phyloP scores from a whole-genome alignment of 2,329 filamentous ascomycete genomes.

The Verticillium tricorpus region DNA sequence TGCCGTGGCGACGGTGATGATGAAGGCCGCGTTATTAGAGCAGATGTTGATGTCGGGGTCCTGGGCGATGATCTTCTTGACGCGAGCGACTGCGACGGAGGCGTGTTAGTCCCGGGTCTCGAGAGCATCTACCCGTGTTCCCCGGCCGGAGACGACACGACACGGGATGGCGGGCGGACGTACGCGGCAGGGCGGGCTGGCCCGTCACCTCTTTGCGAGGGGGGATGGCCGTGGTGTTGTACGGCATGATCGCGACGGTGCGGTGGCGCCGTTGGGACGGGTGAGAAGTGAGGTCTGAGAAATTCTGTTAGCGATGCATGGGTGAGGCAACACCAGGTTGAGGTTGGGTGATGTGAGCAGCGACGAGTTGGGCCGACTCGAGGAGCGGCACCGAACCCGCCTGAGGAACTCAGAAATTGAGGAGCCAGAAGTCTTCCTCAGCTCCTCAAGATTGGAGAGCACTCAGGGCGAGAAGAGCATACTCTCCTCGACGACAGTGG shows the following conservation, averaged over 20 bases:
- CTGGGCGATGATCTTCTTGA: slow-evolving; percentile 90
- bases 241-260: slow-evolving; percentile 60
- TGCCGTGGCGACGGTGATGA: slow-evolving; percentile 86
- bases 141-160: too few species aligned
- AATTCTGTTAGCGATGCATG: not conserved
- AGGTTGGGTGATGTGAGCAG: not conserved
- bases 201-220: slow-evolving; percentile 80
- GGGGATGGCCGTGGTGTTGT: slow-evolving; percentile 81
- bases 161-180: slow-evolving; percentile 26
- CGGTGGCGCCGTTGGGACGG: too few species aligned
- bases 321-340: not conserved
- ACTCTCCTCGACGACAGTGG: too few species aligned
- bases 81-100: slow-evolving; percentile 67
- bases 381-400: too few species aligned
- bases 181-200: slow-evolving; percentile 79
- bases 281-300: not conserved
- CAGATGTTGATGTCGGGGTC: slow-evolving; percentile 83
- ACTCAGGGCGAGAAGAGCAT: too few species aligned
- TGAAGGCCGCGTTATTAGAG: slow-evolving; percentile 90
- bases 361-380: too few species aligned
- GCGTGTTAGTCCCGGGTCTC: slow-evolving; percentile 1
- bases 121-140: not conserved
- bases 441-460: too few species aligned
- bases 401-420: too few species aligned
- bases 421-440: too few species aligned